Evolutionary conservation across 2,329 filamentous ascomycete species (phyloP).

Genomic region (Decorospora gaudefroyi): DNA sequence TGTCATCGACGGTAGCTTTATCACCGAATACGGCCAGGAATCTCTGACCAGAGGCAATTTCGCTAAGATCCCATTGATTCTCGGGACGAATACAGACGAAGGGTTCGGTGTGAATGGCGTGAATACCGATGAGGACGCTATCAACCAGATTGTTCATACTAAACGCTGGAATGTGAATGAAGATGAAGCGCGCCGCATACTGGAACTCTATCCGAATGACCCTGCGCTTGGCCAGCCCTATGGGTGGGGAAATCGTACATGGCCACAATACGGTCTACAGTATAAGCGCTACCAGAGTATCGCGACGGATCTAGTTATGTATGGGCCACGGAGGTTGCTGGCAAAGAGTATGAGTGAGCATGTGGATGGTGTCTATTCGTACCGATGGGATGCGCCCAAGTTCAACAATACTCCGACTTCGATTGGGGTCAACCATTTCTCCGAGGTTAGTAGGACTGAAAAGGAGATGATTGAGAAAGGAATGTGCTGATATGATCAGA

Average conservation of each 20-base stretch:
- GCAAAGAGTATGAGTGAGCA: constrained; percentile 32
- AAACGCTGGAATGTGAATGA: constrained; percentile 39
- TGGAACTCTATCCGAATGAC: constrained; percentile 40
- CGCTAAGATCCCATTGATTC: constrained; percentile 64
- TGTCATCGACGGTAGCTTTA: constrained; percentile 35
- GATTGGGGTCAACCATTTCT: constrained; percentile 40
- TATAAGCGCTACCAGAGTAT: constrained; percentile 38
- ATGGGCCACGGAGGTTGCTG: constrained; percentile 32
- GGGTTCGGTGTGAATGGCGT: constrained; percentile 61
- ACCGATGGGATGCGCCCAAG: constrained; percentile 41
- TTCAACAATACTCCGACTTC: constrained; percentile 35
- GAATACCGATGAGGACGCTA: constrained; percentile 48
- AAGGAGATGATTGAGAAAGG: no score
- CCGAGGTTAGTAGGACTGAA: constrained; percentile 25
- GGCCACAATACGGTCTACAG: constrained; percentile 36
- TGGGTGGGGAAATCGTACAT: constrained; percentile 38
- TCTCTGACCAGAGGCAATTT: constrained; percentile 56
- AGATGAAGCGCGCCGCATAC: constrained; percentile 24
- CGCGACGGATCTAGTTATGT: constrained; percentile 38
- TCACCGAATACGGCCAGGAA: constrained; percentile 42
- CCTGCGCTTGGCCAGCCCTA: constrained; percentile 55
- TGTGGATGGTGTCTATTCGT: constrained; percentile 31
- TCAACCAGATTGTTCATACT: constrained; percentile 36
- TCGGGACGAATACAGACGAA: constrained; percentile 68
- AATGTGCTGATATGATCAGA: no score